Percentiles rank a stretch among this genome's conserved stretches.
Evolutionary conservation across 2,329 filamentous ascomycete species (phyloP).

Genomic region (Trichophyton equinum): DNA sequence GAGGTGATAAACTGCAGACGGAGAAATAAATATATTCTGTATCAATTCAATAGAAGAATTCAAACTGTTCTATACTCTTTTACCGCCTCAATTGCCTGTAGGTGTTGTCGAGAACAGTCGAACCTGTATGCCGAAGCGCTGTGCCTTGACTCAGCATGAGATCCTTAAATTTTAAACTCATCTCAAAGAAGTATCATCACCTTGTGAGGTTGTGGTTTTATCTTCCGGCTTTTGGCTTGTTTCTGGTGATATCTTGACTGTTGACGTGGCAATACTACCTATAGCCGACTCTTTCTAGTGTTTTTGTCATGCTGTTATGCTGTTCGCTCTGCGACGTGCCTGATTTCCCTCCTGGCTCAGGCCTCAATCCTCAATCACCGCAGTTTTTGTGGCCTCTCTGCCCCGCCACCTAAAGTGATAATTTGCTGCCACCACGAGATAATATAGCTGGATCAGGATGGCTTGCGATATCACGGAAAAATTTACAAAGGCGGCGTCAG

Average conservation of each 20-base stretch:
- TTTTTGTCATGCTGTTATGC: neutral
- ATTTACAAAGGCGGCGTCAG: constrained; percentile 41
- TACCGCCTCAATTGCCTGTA: neutral
- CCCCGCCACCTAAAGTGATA: neutral
- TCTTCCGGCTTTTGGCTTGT: too few relatives aligned
- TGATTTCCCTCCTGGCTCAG: neutral
- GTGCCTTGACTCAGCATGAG: neutral
- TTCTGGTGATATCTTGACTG: neutral
- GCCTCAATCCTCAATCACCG: neutral
- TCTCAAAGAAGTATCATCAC: neutral
- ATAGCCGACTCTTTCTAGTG: neutral
- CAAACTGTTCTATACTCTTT: neutral
- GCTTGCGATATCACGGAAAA: constrained; percentile 43
- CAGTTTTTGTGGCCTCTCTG: neutral
- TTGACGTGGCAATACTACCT: neutral
- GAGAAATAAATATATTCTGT: neutral
- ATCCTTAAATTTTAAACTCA: neutral
- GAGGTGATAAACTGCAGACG: neutral
- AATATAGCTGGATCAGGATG: constrained; percentile 24
- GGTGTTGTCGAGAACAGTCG: neutral
- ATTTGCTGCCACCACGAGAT: neutral
- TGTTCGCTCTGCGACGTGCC: neutral
- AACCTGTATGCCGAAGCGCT: neutral
- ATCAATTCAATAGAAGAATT: neutral
- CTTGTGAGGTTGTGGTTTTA: neutral